A percentile compares a stretch with the other conserved stretches of the same genome.
phyloP scores from a whole-genome alignment of 2,329 filamentous ascomycete species.

The Paraphaeosphaeria sporulosa region DNA sequence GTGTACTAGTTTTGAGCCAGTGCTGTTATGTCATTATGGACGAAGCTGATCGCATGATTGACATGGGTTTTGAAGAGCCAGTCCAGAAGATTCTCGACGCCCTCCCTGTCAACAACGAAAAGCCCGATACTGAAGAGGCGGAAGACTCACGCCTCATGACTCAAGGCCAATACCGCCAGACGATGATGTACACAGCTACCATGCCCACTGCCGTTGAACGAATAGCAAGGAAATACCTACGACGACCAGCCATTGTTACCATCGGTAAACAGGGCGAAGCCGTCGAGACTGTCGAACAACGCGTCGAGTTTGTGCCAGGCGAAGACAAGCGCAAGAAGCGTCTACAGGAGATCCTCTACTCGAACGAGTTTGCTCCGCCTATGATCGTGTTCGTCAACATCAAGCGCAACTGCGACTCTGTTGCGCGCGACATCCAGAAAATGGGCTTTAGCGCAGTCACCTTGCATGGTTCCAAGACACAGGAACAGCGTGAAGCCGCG shows the following conservation, averaged over 20 bases:
- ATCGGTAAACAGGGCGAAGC: conserved; percentile 96
- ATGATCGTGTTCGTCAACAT: conserved; percentile 99
- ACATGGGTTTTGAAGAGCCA: conserved; percentile 95
- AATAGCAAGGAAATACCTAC: conserved; percentile 96
- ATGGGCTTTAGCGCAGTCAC: conserved; percentile 93
- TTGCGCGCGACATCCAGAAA: conserved; percentile 90
- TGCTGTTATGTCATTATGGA: conserved; percentile 99
- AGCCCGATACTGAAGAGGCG: conserved; percentile 91
- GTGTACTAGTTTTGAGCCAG: conserved; percentile 89
- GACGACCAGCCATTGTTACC: conserved; percentile 89
- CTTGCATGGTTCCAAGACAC: conserved; percentile 93
- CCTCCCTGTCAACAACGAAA: conserved; percentile 90
- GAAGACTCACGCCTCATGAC: conserved; percentile 89
- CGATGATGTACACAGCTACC: conserved; percentile 99
- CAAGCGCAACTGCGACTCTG: conserved; percentile 96
- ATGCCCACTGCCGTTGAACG: conserved; percentile 93
- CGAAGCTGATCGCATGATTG: conserved; percentile 98
- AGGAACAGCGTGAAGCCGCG: conserved; percentile 95
- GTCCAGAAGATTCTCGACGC: conserved; percentile 98
- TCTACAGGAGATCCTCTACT: conserved; percentile 85
- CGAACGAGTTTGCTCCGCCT: conserved; percentile 80
- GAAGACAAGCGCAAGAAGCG: conserved; percentile 98
- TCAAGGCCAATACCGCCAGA: conserved; percentile 86
- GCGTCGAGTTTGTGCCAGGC: conserved; percentile 87
- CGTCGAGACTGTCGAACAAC: conserved; percentile 96